Conservation (phyloP, 2,329 filamentous ascomycete genomes). For the Juglanconis oblonga region DNA sequence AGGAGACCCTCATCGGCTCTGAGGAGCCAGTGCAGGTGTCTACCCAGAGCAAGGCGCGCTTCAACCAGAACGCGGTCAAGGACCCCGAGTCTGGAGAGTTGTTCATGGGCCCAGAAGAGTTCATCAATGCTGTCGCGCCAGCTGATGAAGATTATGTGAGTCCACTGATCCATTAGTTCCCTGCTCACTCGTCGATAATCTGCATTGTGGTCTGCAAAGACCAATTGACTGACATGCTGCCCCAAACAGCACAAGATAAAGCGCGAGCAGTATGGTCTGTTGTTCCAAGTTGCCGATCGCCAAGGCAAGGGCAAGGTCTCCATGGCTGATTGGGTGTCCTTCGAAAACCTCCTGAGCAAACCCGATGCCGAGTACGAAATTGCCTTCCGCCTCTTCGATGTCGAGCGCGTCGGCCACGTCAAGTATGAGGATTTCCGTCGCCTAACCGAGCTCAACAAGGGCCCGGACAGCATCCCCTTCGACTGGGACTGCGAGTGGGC, state of each 20-base stretch:
- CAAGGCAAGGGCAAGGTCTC: slow-evolving; percentile 69
- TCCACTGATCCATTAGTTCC: slow-evolving; percentile 24
- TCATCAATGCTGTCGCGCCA: slow-evolving; percentile 87
- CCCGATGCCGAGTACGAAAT: slow-evolving; percentile 99
- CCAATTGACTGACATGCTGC: slow-evolving; percentile 6
- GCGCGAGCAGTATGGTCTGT: slow-evolving; percentile 89
- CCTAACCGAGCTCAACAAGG: slow-evolving; percentile 85
- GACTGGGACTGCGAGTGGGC: slow-evolving; percentile 98
- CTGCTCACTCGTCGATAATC: not conserved
- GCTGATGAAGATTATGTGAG: slow-evolving; percentile 86
- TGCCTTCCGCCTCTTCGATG: slow-evolving; percentile 93
- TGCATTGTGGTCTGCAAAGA: not conserved
- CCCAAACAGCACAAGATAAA: slow-evolving; percentile 88
- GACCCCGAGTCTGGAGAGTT: slow-evolving; percentile 74
- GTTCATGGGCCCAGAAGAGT: slow-evolving; percentile 80
- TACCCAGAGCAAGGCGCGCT: slow-evolving; percentile 71
- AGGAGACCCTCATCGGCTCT: slow-evolving; percentile 72
- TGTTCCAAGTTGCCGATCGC: slow-evolving; percentile 88
- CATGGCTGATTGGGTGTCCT: slow-evolving; percentile 84
- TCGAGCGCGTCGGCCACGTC: slow-evolving; percentile 77
- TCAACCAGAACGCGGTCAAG: slow-evolving; percentile 71
- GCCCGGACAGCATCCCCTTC: slow-evolving; percentile 81
- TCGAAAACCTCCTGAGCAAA: slow-evolving; percentile 90
- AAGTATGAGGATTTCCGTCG: slow-evolving; percentile 86
- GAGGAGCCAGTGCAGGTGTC: slow-evolving; percentile 62